phyloP scores from a whole-genome alignment of 2,329 filamentous ascomycete species.

The Penicillium hordei region DNA sequence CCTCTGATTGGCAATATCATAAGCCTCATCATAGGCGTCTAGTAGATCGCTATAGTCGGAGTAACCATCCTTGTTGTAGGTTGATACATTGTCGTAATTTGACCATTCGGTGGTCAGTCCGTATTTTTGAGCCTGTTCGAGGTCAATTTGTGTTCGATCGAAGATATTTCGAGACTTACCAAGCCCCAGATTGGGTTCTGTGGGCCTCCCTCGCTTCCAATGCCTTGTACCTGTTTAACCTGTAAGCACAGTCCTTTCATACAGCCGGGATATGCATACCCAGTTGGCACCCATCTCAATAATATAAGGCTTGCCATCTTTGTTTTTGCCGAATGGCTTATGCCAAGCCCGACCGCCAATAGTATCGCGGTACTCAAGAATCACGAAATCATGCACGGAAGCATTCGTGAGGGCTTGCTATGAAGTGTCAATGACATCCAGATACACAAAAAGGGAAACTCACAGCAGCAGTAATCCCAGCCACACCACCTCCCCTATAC shows the following conservation, averaged over 20 bases:
- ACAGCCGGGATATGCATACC: conserved; percentile 3
- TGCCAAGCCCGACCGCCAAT: conserved; percentile 21
- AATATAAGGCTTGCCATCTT: conserved; percentile 18
- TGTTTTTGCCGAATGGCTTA: conserved; percentile 17
- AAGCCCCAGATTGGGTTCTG: conserved; percentile 22
- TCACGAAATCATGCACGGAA: conserved; percentile 23
- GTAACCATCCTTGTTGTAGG: conserved; percentile 60
- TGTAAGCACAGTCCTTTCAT: background rate
- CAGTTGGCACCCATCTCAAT: conserved; percentile 24
- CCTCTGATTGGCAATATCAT: conserved; percentile 48
- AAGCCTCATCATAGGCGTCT: conserved; percentile 52
- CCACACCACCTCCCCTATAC: conserved; percentile 21
- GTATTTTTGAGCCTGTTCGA: conserved; percentile 54
- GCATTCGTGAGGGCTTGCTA: conserved; percentile 25
- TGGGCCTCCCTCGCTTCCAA: conserved; percentile 18
- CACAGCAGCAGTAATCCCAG: conserved; percentile 24
- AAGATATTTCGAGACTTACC: conserved; percentile 3
- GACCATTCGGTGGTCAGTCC: conserved; percentile 57
- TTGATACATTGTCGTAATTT: conserved; percentile 58
- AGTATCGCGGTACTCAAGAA: conserved; percentile 22
- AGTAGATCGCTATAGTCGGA: conserved; percentile 54
- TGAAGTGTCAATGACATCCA: background rate
- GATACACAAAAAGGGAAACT: background rate
- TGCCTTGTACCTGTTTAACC: conserved; percentile 17
- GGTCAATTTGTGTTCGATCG: background rate